These are phyloP conservation scores for Tephrocybe sp. DNA, from an alignment of 768 basidiomycete genomes.

Conservation along the genomic window DNA sequence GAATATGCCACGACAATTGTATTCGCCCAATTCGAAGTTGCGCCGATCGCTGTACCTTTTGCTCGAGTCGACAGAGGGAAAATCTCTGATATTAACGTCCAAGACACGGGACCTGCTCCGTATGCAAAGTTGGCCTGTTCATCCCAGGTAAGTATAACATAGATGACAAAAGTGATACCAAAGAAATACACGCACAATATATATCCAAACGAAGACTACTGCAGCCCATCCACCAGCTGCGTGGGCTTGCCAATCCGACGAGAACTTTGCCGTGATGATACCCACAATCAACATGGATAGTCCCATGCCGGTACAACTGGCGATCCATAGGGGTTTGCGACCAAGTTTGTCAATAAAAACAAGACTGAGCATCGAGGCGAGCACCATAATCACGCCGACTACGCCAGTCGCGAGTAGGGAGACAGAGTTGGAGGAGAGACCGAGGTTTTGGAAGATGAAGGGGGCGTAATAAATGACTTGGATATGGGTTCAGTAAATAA, in stretches of 20 bases:
- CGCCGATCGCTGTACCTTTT: conserved; percentile 38
- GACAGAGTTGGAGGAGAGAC: conserved; percentile 35
- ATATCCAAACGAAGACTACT: conserved; percentile 36
- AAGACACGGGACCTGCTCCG: conserved; percentile 15
- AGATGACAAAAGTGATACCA: conserved; percentile 23
- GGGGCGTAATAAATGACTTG: conserved; percentile 20
- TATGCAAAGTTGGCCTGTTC: conserved; percentile 5
- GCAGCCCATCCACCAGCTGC: conserved; percentile 25
- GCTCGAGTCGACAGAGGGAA: conserved; percentile 39
- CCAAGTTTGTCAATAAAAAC: conserved; percentile 35
- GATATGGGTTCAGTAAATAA: background rate
- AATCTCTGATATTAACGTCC: conserved; percentile 37
- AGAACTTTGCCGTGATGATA: conserved; percentile 14
- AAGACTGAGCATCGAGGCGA: conserved; percentile 34
- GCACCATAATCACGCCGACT: conserved; percentile 27
- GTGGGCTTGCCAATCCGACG: conserved; percentile 20
- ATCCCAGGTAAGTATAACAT: background rate
- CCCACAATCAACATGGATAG: conserved; percentile 18
- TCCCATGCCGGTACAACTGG: conserved; percentile 32
- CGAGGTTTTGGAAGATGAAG: conserved; percentile 36
- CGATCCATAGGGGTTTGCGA: conserved; percentile 36
- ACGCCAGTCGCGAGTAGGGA: conserved; percentile 40
- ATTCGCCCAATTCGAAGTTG: conserved; percentile 39
- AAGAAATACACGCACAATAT: conserved; percentile 34
- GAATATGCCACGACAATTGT: conserved; percentile 25